phyloP scores from a whole-genome alignment of 192 early-diverging fungal genomes.

The Coemansia sp. region DNA sequence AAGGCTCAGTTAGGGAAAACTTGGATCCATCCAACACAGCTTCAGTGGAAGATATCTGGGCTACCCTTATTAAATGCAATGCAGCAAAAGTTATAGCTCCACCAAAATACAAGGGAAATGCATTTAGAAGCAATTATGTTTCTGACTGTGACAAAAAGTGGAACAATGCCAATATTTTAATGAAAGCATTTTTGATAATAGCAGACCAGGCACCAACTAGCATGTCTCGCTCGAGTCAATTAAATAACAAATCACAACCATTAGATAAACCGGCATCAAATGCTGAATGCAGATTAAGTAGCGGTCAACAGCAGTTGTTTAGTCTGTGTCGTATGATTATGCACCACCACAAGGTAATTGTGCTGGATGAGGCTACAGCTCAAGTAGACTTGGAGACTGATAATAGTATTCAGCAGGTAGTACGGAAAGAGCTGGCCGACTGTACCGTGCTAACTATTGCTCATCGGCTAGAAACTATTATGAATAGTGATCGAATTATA shows the following conservation, averaged over 20 bases:
- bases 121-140: neutral
- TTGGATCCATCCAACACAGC: constrained; percentile 60
- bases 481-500: too few relatives aligned
- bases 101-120: neutral
- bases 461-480: too few relatives aligned
- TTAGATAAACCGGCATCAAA: neutral
- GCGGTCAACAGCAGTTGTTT: too few relatives aligned
- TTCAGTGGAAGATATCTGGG: constrained; percentile 63
- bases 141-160: neutral
- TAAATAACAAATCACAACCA: neutral
- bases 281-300: constrained; percentile 6
- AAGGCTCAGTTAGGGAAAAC: constrained; percentile 67
- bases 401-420: too few relatives aligned
- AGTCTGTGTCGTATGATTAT: too few relatives aligned
- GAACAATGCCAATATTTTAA: constrained; percentile 40
- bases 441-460: too few relatives aligned
- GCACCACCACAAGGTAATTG: too few relatives aligned
- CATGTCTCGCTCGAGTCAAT: neutral
- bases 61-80: constrained; percentile 41
- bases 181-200: neutral
- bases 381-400: too few relatives aligned
- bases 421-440: too few relatives aligned
- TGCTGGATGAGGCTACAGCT: too few relatives aligned
- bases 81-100: neutral
- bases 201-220: neutral